A percentile compares a stretch with the other conserved stretches of the same genome.
Conservation (phyloP, 495 filamentous ascomycete species). For the Xylaria castorea region DNA sequence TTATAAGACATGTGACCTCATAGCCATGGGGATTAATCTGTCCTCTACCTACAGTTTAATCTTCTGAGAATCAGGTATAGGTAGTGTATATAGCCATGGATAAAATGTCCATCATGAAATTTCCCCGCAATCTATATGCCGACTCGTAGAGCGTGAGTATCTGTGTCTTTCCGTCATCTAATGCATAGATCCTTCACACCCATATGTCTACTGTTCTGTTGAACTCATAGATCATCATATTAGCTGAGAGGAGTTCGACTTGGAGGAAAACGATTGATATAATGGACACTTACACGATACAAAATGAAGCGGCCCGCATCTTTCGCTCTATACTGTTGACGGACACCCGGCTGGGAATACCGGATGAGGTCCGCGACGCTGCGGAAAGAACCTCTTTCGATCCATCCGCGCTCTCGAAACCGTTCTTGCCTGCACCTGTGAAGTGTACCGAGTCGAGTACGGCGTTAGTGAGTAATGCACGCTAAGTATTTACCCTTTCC, state of each 20-base stretch:
- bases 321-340: slow-evolving; percentile 32
- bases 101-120: not conserved
- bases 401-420: slow-evolving; percentile 24
- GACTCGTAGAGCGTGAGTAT: not conserved
- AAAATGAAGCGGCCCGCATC: slow-evolving; percentile 39
- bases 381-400: slow-evolving; percentile 36
- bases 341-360: slow-evolving; percentile 35
- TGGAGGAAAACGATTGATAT: not conserved
- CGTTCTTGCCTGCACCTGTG: slow-evolving; percentile 38
- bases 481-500: not conserved
- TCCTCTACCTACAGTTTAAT: not conserved
- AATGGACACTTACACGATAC: slow-evolving; percentile 34
- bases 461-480: slow-evolving; percentile 26
- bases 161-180: not conserved
- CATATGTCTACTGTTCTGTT: not conserved
- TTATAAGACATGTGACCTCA: not conserved
- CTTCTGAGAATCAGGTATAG: not conserved
- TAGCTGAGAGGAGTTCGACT: not conserved
- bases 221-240: not conserved
- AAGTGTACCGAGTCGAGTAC: slow-evolving; percentile 41
- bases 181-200: not conserved
- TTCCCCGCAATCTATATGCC: not conserved
- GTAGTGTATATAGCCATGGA: not conserved
- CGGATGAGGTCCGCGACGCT: slow-evolving; percentile 27
- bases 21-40: not conserved